Conservation (phyloP, 2,329 filamentous ascomycete species). For the Colletotrichum coccodes region DNA sequence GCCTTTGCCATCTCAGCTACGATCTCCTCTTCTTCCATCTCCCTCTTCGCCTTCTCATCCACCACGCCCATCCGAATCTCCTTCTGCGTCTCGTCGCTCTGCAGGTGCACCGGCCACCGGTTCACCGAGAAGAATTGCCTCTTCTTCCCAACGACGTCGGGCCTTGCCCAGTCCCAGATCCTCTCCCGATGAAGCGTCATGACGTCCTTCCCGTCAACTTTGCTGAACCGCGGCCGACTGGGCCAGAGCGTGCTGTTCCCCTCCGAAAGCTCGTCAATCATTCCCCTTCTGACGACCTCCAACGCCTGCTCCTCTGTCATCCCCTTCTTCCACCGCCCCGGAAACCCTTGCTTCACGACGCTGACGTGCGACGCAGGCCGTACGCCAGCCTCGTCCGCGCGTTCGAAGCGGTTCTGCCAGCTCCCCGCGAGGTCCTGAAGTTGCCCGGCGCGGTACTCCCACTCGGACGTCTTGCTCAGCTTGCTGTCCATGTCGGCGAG, state of each 20-base stretch:
- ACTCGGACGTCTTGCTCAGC: slow-evolving; percentile 27
- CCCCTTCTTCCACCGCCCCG: slow-evolving; percentile 32
- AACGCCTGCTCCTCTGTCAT: slow-evolving; percentile 24
- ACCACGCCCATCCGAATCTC: slow-evolving; percentile 36
- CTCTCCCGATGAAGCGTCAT: slow-evolving; percentile 40
- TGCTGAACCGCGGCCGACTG: slow-evolving; percentile 40
- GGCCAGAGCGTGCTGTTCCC: slow-evolving; percentile 56
- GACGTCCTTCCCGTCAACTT: slow-evolving; percentile 33
- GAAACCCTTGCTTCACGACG: slow-evolving; percentile 46
- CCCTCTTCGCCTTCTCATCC: not conserved
- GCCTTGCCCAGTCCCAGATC: slow-evolving; percentile 48
- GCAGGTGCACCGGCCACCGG: slow-evolving; percentile 58
- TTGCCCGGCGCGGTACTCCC: slow-evolving; percentile 32
- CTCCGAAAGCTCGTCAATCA: slow-evolving; percentile 55
- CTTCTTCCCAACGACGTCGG: slow-evolving; percentile 35
- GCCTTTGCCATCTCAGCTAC: not conserved
- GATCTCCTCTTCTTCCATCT: not conserved
- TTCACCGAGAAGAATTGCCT: slow-evolving; percentile 55
- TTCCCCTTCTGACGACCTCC: slow-evolving; percentile 41
- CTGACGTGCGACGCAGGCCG: slow-evolving; percentile 38
- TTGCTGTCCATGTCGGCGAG: slow-evolving; percentile 9
- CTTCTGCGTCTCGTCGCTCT: slow-evolving; percentile 42
- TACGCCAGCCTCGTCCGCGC: not conserved
- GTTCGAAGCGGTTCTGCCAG: slow-evolving; percentile 11
- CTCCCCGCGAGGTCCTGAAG: slow-evolving; percentile 28